Evolutionary conservation across 441 rosid species (phyloP), one percentile per base, ranked within the genome.

Genomic region (Biscutella laevigata): DNA sequence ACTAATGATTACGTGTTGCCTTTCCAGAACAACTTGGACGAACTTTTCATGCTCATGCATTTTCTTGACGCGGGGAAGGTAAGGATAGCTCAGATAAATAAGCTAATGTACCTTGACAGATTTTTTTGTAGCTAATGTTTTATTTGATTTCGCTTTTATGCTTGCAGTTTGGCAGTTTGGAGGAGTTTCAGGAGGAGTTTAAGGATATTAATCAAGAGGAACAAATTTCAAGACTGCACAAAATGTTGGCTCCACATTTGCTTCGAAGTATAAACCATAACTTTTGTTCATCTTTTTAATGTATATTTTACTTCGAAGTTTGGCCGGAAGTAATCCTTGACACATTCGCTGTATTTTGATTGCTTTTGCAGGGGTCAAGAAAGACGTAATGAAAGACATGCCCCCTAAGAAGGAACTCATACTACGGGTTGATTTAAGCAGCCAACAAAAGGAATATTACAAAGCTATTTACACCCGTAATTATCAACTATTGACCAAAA

Each of bases 41-140:
- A 82, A 44, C 97, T 94, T 68, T 89, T 89, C 85, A 94, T 94
- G 96, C 97, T 94, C 49, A 94, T 94, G 99, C 99, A 94, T 71
- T 89, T 94, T 75, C 99, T 94, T 67, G 99, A 94, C 75, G 96
- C 56, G 40, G 87, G 81, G 59, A 91, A 88, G 95, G 96, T 60
- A 75, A 62, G 35, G 35, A 2, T 36, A 46, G 38, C 10, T 20
- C 28, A 37, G 29, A 37, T 55, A 47, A 47, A 57, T 52, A 28
- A 60, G 46, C 45, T 42, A 12, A 11, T 55, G n/a, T 62, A 24
- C 6, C 6, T 45, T 13, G 34, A 39, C 65, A 62, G 12, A 41
- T 14, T 1, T 36, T 53, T 41, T 54, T 12, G 33, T 6, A 33
- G 39, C 21, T 41, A n/a, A n/a, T 20, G 17, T 16, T 30, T 28